Evolutionary conservation across 148 eudicot genomes (phyloP).

Genomic region (Silene uniflora): DNA sequence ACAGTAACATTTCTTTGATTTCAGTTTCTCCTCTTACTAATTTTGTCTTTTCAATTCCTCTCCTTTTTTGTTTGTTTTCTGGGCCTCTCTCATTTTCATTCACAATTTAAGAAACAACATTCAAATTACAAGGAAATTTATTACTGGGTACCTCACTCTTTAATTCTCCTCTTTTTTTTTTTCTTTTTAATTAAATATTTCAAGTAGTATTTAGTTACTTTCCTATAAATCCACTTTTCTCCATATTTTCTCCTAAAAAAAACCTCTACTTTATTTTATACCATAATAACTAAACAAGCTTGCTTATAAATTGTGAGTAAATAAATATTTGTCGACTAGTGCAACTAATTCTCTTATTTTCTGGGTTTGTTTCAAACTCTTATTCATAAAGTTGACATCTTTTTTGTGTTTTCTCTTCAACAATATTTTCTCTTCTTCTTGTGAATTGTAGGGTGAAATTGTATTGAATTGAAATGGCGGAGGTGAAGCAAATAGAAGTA

Average conservation of each 20-base stretch:
- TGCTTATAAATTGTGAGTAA: constrained; percentile 9
- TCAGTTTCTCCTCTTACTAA: not conserved
- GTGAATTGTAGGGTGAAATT: not conserved
- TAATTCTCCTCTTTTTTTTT: not conserved
- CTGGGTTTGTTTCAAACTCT: no score
- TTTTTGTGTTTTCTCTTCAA: not conserved
- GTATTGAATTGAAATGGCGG: constrained; percentile 15
- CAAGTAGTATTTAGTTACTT: not conserved
- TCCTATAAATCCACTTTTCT: not conserved
- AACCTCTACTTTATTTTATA: not conserved
- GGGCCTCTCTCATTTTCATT: constrained; percentile 14
- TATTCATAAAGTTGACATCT: not conserved
- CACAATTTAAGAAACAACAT: not conserved
- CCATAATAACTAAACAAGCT: not conserved
- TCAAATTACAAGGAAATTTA: constrained; percentile 15
- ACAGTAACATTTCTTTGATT: not conserved
- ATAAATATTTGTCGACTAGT: constrained; percentile 6
- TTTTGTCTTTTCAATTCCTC: not conserved
- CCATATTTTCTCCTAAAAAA: constrained; percentile 10
- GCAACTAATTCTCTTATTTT: constrained; percentile 12
- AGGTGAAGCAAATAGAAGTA: constrained; percentile 38
- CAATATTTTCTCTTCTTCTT: not conserved
- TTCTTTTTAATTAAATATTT: not conserved
- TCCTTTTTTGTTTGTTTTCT: not conserved
- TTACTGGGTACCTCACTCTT: constrained; percentile 28